A percentile compares a stretch with the other conserved stretches of the same genome.
Evolutionary conservation across 2,329 filamentous ascomycete species (phyloP).

Genomic region (Ophidiomyces ophidiicola): DNA sequence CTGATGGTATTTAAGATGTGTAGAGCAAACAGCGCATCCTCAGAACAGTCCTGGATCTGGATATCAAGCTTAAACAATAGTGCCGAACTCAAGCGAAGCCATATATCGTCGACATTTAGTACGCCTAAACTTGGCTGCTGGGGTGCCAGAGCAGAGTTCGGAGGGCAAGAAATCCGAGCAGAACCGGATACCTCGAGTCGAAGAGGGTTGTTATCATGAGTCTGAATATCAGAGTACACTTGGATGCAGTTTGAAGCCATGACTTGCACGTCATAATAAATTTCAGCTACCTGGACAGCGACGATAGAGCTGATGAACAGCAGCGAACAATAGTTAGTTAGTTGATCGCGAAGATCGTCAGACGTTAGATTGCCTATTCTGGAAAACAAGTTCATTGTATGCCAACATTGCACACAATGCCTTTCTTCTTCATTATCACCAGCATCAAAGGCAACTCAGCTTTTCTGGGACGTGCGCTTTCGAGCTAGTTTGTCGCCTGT

Average conservation of each 20-base stretch:
- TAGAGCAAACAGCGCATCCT: not conserved
- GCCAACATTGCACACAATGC: too few species aligned
- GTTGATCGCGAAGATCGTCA: too few species aligned
- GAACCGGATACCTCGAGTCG: constrained; percentile 18
- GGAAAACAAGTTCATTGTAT: too few species aligned
- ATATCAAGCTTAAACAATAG: constrained; percentile 22
- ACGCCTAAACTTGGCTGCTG: constrained; percentile 1
- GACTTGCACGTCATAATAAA: not conserved
- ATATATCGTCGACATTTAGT: constrained; percentile 14
- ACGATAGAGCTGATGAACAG: not conserved
- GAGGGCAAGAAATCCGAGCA: constrained; percentile 12
- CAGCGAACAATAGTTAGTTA: too few species aligned
- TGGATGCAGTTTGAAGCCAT: constrained; percentile 8
- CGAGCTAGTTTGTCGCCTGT: too few species aligned
- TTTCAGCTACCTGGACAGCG: not conserved
- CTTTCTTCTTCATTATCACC: not conserved
- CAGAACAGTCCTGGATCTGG: constrained; percentile 7
- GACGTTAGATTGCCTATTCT: not conserved
- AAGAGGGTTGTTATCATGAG: constrained; percentile 11
- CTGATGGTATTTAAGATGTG: constrained; percentile 12
- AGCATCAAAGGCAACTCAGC: too few species aligned
- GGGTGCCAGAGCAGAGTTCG: not conserved
- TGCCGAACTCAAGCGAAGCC: constrained; percentile 20
- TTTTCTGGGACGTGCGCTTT: too few species aligned
- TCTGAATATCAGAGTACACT: constrained; percentile 12